Base-by-base conservation (phyloP, 23 red algal genomes). In the Agarophyton chilense region DNA sequence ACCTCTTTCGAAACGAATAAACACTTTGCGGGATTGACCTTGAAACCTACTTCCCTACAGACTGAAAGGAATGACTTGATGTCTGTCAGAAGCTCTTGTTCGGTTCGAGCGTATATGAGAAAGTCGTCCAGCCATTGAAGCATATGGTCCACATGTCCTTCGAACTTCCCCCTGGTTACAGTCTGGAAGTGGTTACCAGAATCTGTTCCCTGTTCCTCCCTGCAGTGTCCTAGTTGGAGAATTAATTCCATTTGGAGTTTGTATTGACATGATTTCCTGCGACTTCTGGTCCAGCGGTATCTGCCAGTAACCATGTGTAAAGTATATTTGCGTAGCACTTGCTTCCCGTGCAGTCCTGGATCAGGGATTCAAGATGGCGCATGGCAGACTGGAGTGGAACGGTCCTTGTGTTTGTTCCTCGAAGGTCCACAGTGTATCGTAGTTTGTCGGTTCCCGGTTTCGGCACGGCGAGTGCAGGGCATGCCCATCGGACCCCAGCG, bases 101-200 rank as follows among this genome's bases (percentile, higher is more conserved):
- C 82, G 39, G 19, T 87, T 47, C 1, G 7, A 4, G 64, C 63
- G 44, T 87, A 11, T 12, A 87, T 52, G 16, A 71, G 35, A 46
- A 87, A 87, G 28, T 87, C 83, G 49, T 75, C 63, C 11, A 87
- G 62, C 83, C 83, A 87, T 57, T 87, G 65, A 1, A 87, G n/a
- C 31, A 87, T 54, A 13, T 25, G 64, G 35, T 87, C 14, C 26
- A 58, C 46, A 16, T 32, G 39, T 10, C 49, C 64, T 21, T 26
- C 0, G 1, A 87, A 87, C 19, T 3, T 16, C 21, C 52, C 65
- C 4, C 54, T 4, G 0, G 67, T 74, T 3, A 87, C 29, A 25
- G 47, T 6, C 36, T 87, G 83, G 34, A 75, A 87, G 32, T 87
- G 83, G 65, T 87, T 87, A 9, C 64, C 83, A 9, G 63, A 87